Percentiles rank a stretch among this genome's conserved stretches.
These are phyloP conservation scores for Melaleuca quinquenervia DNA, from an alignment of 345 rosid species.

Conservation along the genomic window DNA sequence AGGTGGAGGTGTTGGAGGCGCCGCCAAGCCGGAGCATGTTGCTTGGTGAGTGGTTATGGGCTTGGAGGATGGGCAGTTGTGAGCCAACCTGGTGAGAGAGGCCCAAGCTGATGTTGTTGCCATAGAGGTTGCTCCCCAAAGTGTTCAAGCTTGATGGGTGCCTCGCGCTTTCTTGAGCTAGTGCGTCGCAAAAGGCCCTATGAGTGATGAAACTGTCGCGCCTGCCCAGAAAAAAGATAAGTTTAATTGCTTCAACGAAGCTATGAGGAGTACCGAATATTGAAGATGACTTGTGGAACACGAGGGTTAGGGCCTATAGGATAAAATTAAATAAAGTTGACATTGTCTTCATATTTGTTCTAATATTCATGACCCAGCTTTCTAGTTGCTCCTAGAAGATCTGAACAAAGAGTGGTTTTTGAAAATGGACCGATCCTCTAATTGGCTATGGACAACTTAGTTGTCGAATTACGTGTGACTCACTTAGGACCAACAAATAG, in stretches of 20 bases:
- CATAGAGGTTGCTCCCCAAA: conserved; percentile 22
- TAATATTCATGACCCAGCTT: neutral
- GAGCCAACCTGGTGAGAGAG: conserved; percentile 19
- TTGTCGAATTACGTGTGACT: neutral
- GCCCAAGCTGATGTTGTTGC: conserved; percentile 22
- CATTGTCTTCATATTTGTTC: neutral
- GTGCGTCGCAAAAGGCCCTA: conserved; percentile 79
- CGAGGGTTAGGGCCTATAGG: neutral
- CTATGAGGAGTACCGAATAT: neutral
- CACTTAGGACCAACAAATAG: neutral
- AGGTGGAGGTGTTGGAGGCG: conserved; percentile 25
- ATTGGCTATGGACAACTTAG: neutral
- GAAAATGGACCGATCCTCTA: neutral
- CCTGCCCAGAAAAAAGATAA: conserved; percentile 13
- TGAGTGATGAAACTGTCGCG: conserved; percentile 88
- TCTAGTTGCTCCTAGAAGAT: neutral
- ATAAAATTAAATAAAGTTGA: neutral
- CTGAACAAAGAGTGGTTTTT: neutral
- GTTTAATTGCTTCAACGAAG: neutral
- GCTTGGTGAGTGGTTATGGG: conserved; percentile 7
- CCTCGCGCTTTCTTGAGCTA: conserved; percentile 69
- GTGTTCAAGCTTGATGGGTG: conserved; percentile 38
- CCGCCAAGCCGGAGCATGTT: conserved; percentile 44
- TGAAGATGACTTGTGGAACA: neutral
- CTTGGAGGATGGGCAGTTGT: conserved; percentile 23